Conservation (phyloP, 495 filamentous ascomycete genomes). For the Mycothermus thermophilus region DNA sequence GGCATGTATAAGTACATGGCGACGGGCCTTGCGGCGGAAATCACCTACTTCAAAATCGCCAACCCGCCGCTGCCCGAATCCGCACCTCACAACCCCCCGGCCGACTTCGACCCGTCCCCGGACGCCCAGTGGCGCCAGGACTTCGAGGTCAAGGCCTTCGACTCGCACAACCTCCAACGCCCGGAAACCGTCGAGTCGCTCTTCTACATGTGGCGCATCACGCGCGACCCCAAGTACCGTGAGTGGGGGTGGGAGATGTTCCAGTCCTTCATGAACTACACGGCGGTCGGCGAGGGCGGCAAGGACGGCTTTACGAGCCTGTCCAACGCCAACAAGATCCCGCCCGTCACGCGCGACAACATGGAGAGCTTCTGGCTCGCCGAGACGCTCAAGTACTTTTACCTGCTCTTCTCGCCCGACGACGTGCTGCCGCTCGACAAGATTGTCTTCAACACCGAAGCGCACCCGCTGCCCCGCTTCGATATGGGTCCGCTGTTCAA, state of each 20-base stretch:
- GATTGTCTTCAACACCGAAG: constrained; percentile 91
- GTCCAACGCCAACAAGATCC: constrained; percentile 55
- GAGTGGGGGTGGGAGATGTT: constrained; percentile 99
- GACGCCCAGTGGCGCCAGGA: constrained; percentile 57
- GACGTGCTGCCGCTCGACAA: constrained; percentile 74
- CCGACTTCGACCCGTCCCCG: constrained; percentile 33
- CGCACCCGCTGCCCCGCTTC: constrained; percentile 81
- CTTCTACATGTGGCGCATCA: constrained; percentile 98
- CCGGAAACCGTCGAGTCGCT: constrained; percentile 91
- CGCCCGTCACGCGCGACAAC: constrained; percentile 54
- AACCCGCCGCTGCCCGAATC: constrained; percentile 44
- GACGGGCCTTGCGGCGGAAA: constrained; percentile 85
- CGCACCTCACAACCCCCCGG: constrained; percentile 33
- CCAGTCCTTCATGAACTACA: constrained; percentile 75
- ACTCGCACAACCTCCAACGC: constrained; percentile 87
- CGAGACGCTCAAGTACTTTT: constrained; percentile 96
- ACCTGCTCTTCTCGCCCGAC: constrained; percentile 77
- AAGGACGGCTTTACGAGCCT: constrained; percentile 83
- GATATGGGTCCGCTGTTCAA: constrained; percentile 60
- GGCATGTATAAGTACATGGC: constrained; percentile 81
- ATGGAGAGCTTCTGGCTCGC: constrained; percentile 97
- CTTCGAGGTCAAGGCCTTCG: constrained; percentile 57
- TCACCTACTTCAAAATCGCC: constrained; percentile 71
- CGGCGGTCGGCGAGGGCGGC: constrained; percentile 55
- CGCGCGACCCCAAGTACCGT: constrained; percentile 77